A percentile compares a stretch with the other conserved stretches of the same genome.
Evolutionary conservation across 2,329 filamentous ascomycete species (phyloP).

Genomic region (Botrytis elliptica): DNA sequence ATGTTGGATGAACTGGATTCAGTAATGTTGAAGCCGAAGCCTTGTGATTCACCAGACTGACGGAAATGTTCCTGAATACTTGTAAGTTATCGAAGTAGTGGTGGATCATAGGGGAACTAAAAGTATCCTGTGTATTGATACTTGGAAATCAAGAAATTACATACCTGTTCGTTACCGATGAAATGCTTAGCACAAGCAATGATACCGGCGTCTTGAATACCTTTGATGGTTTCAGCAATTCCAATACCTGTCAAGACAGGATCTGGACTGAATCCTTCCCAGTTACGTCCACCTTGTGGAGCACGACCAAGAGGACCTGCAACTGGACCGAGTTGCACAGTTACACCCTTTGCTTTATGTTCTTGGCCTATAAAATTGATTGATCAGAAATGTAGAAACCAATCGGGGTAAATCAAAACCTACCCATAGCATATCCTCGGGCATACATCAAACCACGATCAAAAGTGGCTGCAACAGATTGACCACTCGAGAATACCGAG

Average conservation of each 20-base stretch:
- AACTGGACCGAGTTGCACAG: constrained; percentile 73
- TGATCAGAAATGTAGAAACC: too few relatives aligned
- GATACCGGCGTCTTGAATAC: constrained; percentile 78
- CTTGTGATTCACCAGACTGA: constrained; percentile 45
- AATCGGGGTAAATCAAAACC: not conserved
- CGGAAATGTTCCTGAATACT: constrained; percentile 53
- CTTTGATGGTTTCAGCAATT: constrained; percentile 70
- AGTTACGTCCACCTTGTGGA: constrained; percentile 68
- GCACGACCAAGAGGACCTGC: constrained; percentile 65
- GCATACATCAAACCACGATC: constrained; percentile 59
- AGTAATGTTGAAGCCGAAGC: constrained; percentile 60
- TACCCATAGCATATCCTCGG: constrained; percentile 49
- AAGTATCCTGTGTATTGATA: not conserved
- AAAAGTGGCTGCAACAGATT: constrained; percentile 69
- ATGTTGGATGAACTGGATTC: constrained; percentile 57
- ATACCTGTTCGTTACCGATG: constrained; percentile 69
- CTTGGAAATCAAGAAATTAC: not conserved
- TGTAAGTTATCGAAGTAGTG: constrained; percentile 44
- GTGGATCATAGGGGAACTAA: not conserved
- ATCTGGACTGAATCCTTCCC: constrained; percentile 70
- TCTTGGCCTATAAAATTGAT: constrained; percentile 45
- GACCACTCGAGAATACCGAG: constrained; percentile 68
- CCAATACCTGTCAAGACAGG: constrained; percentile 68
- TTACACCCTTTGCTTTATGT: constrained; percentile 70
- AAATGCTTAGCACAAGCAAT: constrained; percentile 82